A percentile compares a stretch with the other conserved stretches of the same genome.
These are phyloP conservation scores for Leccinum subspadiceum DNA, from an alignment of 1,284 basidiomycete species.

Conservation along the genomic window DNA sequence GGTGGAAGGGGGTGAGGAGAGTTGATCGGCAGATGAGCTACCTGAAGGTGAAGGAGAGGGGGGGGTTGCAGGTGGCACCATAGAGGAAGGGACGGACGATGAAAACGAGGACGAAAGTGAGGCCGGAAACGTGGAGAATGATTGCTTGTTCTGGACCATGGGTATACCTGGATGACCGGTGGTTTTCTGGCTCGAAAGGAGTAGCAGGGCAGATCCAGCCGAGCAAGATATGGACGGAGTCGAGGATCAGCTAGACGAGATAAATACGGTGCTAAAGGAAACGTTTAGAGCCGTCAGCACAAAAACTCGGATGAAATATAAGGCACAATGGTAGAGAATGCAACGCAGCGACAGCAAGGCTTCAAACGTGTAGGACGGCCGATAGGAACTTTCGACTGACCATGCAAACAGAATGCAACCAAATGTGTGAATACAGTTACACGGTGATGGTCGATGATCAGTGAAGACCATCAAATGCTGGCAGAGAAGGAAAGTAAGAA, in stretches of 20 bases:
- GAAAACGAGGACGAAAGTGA: slow-evolving; percentile 44
- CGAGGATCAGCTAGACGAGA: slow-evolving; percentile 31
- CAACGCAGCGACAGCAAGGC: slow-evolving; percentile 42
- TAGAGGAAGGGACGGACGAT: slow-evolving; percentile 40
- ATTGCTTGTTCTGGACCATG: slow-evolving; percentile 36
- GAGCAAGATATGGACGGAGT: slow-evolving; percentile 27
- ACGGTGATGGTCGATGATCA: slow-evolving; percentile 21
- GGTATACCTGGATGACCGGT: slow-evolving; percentile 30
- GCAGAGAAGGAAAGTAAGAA: slow-evolving; percentile 6
- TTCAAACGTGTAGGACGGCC: slow-evolving; percentile 25
- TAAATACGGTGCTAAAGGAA: slow-evolving; percentile 32
- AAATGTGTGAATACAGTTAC: slow-evolving; percentile 3
- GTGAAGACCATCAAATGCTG: slow-evolving; percentile 27
- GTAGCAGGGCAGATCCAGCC: slow-evolving; percentile 23
- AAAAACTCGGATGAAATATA: slow-evolving; percentile 18
- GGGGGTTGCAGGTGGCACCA: slow-evolving; percentile 38
- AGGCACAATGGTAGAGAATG: slow-evolving; percentile 20
- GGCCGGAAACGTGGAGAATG: slow-evolving; percentile 38
- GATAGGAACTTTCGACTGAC: slow-evolving; percentile 23
- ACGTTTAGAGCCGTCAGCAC: slow-evolving; percentile 20
- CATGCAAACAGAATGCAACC: slow-evolving; percentile 13
- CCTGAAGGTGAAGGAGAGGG: slow-evolving; percentile 37
- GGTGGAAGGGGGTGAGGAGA: slow-evolving; percentile 33
- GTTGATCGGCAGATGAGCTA: slow-evolving; percentile 40
- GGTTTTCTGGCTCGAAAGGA: slow-evolving; percentile 26